These are phyloP conservation scores for Hippophae gyantsensis DNA, from an alignment of 306 rosid genomes.

Conservation along the genomic window DNA sequence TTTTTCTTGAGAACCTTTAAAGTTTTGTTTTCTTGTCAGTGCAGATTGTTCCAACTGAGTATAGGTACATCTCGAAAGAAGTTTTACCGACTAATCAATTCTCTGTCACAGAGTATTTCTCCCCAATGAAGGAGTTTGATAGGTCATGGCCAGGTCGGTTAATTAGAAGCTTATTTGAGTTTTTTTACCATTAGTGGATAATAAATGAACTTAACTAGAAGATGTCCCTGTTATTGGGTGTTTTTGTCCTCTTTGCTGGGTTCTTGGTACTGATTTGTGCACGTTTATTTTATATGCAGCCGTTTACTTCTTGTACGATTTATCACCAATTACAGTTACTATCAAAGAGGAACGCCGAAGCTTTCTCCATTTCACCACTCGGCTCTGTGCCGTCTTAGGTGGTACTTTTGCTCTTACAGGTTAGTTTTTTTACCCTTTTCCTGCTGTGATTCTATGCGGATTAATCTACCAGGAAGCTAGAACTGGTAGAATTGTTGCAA, in stretches of 20 bases:
- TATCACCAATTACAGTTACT: conserved; percentile 93
- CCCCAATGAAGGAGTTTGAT: conserved; percentile 66
- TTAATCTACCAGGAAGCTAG: no score
- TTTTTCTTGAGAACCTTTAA: not conserved
- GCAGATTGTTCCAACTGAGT: conserved; percentile 97
- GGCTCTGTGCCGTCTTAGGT: conserved; percentile 92
- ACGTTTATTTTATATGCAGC: conserved; percentile 45
- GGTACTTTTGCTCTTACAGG: conserved; percentile 99
- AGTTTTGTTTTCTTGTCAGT: conserved; percentile 10
- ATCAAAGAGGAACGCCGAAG: conserved; percentile 95
- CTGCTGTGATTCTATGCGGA: not conserved
- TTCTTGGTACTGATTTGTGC: conserved; percentile 16
- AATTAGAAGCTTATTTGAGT: not conserved
- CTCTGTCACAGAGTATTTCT: conserved; percentile 91
- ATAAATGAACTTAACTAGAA: no score
- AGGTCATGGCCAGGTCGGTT: conserved; percentile 89
- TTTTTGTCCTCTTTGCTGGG: conserved; percentile 3
- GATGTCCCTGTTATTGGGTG: no score
- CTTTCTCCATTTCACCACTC: conserved; percentile 90
- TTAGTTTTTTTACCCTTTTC: conserved; percentile 16
- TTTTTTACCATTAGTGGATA: no score
- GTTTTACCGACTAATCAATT: conserved; percentile 92
- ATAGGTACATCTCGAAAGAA: conserved; percentile 73
- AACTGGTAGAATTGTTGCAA: no score
- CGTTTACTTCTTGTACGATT: conserved; percentile 95